These are phyloP conservation scores for Blastobotrys niveus DNA, from an alignment of 1,139 yeast genomes.

Conservation along the genomic window DNA sequence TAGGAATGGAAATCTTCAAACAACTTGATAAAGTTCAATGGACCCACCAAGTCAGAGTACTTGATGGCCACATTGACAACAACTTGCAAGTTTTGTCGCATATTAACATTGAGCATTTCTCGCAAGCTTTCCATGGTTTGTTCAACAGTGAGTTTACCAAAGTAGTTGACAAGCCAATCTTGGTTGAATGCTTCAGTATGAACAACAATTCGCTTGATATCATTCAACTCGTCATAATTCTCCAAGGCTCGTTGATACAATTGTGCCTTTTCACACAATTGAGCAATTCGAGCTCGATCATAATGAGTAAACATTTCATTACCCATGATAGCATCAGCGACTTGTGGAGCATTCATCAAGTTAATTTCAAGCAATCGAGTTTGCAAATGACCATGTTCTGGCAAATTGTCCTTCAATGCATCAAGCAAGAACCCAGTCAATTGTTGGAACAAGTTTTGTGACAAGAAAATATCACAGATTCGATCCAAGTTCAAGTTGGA, in stretches of 20 bases:
- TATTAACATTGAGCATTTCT: slow-evolving; percentile 75
- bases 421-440: slow-evolving; percentile 98
- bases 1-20: slow-evolving; percentile 89
- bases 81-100: slow-evolving; percentile 85
- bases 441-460: slow-evolving; percentile 92
- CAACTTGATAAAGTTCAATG: slow-evolving; percentile 73
- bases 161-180: slow-evolving; percentile 90
- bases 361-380: slow-evolving; percentile 91
- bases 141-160: slow-evolving; percentile 91
- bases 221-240: slow-evolving; percentile 89
- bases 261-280: slow-evolving; percentile 90
- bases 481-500: slow-evolving; percentile 74
- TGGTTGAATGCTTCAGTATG: slow-evolving; percentile 81
- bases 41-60: slow-evolving; percentile 89
- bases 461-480: slow-evolving; percentile 87
- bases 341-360: slow-evolving; percentile 95
- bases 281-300: slow-evolving; percentile 89
- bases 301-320: slow-evolving; percentile 94
- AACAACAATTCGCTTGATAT: slow-evolving; percentile 88
- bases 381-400: slow-evolving; percentile 94
- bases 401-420: slow-evolving; percentile 89
- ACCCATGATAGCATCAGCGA: slow-evolving; percentile 97
- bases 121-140: slow-evolving; percentile 84
- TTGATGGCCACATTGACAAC: slow-evolving; percentile 96
- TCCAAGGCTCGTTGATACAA: slow-evolving; percentile 91